Evolutionary conservation across 208 protist species (phyloP).

Genomic region (Trypanosoma lewisi): DNA sequence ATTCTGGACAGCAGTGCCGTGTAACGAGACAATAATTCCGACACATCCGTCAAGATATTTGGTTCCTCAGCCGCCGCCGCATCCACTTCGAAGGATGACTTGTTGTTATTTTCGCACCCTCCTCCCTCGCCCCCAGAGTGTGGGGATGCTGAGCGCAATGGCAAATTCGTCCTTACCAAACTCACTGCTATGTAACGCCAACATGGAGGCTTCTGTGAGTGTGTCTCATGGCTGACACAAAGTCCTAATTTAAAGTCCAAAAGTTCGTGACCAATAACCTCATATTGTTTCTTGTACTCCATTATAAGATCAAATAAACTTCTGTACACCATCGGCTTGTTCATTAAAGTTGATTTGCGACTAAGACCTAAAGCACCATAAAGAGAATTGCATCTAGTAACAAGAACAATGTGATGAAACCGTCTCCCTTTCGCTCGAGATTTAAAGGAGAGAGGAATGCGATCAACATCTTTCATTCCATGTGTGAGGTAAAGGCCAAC

Average conservation of each 20-base stretch:
- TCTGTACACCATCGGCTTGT: slow-evolving; percentile 67
- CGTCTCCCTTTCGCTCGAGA: slow-evolving; percentile 55
- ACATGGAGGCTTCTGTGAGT: slow-evolving; percentile 47
- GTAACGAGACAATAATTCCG: slow-evolving; percentile 45
- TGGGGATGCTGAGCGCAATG: not conserved
- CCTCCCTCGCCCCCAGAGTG: not conserved
- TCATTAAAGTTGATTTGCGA: slow-evolving; percentile 86
- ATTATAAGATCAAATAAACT: slow-evolving; percentile 82
- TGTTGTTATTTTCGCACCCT: not conserved
- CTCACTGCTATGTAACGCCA: slow-evolving; percentile 85
- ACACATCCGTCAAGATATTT: slow-evolving; percentile 10
- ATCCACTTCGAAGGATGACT: not conserved
- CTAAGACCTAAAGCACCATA: slow-evolving; percentile 88
- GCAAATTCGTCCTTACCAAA: slow-evolving; percentile 16
- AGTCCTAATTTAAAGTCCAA: slow-evolving; percentile 85
- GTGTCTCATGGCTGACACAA: slow-evolving; percentile 61
- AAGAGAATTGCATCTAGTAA: slow-evolving; percentile 30
- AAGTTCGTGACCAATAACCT: slow-evolving; percentile 72
- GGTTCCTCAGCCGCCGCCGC: not conserved
- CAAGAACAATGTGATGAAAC: slow-evolving; percentile 88
- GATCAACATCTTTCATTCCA: slow-evolving; percentile 61
- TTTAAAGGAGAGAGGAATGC: slow-evolving; percentile 89
- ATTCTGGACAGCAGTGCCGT: slow-evolving; percentile 53
- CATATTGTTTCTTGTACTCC: slow-evolving; percentile 84
- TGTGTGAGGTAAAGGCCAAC: slow-evolving; percentile 83